phyloP scores from a whole-genome alignment of 169 alveolate species.

The Babesia divergens region DNA sequence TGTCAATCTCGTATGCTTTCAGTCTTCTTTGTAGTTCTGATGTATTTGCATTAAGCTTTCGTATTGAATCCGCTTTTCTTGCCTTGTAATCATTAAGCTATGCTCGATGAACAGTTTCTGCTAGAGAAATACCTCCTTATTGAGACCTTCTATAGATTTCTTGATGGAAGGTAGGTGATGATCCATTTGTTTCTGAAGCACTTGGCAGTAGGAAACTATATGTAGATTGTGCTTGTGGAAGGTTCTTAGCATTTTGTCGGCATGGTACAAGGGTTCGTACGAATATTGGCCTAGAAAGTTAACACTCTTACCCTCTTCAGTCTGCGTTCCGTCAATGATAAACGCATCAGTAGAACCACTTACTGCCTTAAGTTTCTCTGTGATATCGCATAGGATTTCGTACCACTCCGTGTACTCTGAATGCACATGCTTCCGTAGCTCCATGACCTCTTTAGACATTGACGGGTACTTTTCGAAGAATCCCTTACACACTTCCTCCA shows the following conservation, averaged over 20 bases:
- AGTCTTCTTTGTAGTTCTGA: slow-evolving; percentile 21
- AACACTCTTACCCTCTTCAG: slow-evolving; percentile 37
- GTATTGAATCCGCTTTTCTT: slow-evolving; percentile 33
- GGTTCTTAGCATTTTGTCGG: slow-evolving; percentile 40
- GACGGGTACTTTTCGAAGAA: slow-evolving; percentile 5
- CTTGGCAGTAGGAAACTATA: slow-evolving; percentile 53
- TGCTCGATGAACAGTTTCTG: background rate
- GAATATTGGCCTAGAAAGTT: slow-evolving; percentile 61
- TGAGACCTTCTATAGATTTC: slow-evolving; percentile 6
- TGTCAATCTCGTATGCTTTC: slow-evolving; percentile 10
- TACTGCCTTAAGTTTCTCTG: slow-evolving; percentile 45
- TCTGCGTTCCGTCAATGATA: background rate
- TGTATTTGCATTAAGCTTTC: slow-evolving; percentile 16
- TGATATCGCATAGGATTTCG: slow-evolving; percentile 41
- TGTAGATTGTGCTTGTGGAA: slow-evolving; percentile 47
- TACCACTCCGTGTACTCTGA: slow-evolving; percentile 63
- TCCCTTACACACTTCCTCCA: slow-evolving; percentile 54
- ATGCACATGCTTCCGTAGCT: background rate
- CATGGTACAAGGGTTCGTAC: slow-evolving; percentile 57
- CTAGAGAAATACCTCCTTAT: slow-evolving; percentile 22
- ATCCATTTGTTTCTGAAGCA: slow-evolving; percentile 38
- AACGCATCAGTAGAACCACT: background rate
- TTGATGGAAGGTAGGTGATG: slow-evolving; percentile 45
- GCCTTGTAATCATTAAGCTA: slow-evolving; percentile 40
- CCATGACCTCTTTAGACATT: slow-evolving; percentile 30